A percentile compares a stretch with the other conserved stretches of the same genome.
Evolutionary conservation across 345 rosid genomes (phyloP).

Genomic region (Lepidium aucheri): DNA sequence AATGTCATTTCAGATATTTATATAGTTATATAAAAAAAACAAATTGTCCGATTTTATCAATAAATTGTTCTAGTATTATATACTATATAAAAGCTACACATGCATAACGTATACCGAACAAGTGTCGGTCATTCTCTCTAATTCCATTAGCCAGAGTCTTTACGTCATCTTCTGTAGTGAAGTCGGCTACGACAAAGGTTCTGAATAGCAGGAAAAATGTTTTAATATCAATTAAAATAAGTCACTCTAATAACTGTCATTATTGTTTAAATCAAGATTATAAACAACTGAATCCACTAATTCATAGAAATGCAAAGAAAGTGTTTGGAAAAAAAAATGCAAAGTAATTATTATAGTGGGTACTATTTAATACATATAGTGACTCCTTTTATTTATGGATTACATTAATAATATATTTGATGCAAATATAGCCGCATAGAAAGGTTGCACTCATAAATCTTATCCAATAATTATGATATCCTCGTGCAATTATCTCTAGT

Average conservation of each 20-base stretch:
- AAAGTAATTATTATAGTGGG: neutral
- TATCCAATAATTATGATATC: neutral
- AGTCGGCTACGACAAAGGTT: no score
- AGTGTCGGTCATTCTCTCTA: constrained; percentile 2
- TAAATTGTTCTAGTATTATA: no score
- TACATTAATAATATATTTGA: neutral
- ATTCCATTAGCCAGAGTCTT: constrained; percentile 7
- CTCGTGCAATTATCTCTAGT: neutral
- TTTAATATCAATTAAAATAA: neutral
- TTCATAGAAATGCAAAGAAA: neutral
- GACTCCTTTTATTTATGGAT: neutral
- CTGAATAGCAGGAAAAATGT: neutral
- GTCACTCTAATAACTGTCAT: neutral
- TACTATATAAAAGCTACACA: neutral
- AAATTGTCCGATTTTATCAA: no score
- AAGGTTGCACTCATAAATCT: neutral
- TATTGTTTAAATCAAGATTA: constrained; percentile 1
- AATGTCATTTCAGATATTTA: no score
- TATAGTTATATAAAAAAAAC: no score
- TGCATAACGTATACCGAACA: neutral
- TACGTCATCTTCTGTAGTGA: neutral
- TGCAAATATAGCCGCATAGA: neutral
- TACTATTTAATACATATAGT: neutral
- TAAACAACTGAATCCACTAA: neutral
- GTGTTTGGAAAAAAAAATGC: neutral